Base-by-base conservation (phyloP, 176 grass and related monocot species). In the Juncus effusus region DNA sequence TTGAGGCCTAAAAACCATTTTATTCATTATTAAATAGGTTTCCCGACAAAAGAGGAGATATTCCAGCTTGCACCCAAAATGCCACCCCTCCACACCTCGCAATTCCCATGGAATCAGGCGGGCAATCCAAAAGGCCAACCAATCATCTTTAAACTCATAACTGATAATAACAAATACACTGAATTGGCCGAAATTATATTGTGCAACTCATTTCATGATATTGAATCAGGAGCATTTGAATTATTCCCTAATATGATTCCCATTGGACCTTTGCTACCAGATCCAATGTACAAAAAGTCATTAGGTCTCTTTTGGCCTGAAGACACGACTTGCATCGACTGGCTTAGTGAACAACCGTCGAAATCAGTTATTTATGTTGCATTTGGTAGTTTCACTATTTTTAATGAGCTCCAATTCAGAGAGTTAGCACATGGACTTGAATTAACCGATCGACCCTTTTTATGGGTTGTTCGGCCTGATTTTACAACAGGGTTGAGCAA, bases 401-500 rank as follows among this genome's bases (percentile, higher is more conserved):
- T 90, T 3, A 80, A 75, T 16, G 9, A 11, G 0, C 13, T 50
- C 10, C 67, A 79, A 54, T 85, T 96, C 49, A 55, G 74, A 7
- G 87, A 96, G 62, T 74, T 91, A 2, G 82, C 84, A 2, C 55
- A 74, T 3, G 82, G 87, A 6, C 84, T 96, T 1, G 82, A 40
- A 12, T 66, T 80, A 53, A 85, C 79, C 0, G 62, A 60, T 40
- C 37, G 58, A 13, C 74, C 87, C 40, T 96, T 96, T 61, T 4
- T 90, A 13, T 96, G 84, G 87, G 91, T 85, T 42, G 76, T 90
- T 12, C 74, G 79, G 3, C 62, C 84, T 0, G 69, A 96, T 36
- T 79, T 83, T 47, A 67, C 84, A 5, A 39, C 55, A 1, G 78
- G 74, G 54, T 15, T 76, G 6, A 16, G 38, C 14, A 64, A 74